These are phyloP conservation scores for Tribonema minus DNA, from an alignment of 108 stramenopile genomes.

Conservation along the genomic window DNA sequence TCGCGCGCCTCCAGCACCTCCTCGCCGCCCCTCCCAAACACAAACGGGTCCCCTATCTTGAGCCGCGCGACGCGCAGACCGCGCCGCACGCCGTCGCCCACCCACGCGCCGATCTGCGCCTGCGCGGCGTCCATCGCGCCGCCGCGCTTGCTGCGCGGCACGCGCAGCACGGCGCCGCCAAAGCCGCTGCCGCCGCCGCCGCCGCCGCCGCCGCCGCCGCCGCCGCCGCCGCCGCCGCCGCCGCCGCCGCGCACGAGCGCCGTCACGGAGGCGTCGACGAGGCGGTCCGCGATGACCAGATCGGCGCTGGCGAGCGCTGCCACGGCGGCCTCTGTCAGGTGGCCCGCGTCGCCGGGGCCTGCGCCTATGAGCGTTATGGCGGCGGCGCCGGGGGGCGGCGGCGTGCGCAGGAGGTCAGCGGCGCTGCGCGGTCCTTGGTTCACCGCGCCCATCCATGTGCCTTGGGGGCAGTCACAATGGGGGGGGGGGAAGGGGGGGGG, in stretches of 20 bases:
- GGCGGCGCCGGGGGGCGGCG: no score
- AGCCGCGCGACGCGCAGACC: constrained; percentile 86
- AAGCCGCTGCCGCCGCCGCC: no score
- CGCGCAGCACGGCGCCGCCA: constrained; percentile 70
- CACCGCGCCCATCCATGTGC: neutral
- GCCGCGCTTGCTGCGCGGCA: constrained; percentile 83
- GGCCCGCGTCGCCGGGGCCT: constrained; percentile 75
- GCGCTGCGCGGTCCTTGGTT: no score
- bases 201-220: no score
- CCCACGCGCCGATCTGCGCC: constrained; percentile 84
- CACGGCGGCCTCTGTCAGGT: constrained; percentile 79
- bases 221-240: no score
- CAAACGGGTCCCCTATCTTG: constrained; percentile 97
- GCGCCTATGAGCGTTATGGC: constrained; percentile 17
- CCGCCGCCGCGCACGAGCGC: constrained; percentile 60
- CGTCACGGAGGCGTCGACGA: constrained; percentile 71
- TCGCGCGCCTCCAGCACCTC: constrained; percentile 82
- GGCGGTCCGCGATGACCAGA: constrained; percentile 81
- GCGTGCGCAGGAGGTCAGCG: no score
- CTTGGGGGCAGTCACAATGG: no score
- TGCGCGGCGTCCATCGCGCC: constrained; percentile 82
- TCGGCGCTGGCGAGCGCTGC: constrained; percentile 60
- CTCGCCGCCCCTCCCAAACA: constrained; percentile 94
- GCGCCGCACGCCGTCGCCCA: constrained; percentile 64
- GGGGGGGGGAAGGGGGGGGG: no score